Conservation (phyloP, 2,329 filamentous ascomycete species). For the Hansfordia pulvinata region DNA sequence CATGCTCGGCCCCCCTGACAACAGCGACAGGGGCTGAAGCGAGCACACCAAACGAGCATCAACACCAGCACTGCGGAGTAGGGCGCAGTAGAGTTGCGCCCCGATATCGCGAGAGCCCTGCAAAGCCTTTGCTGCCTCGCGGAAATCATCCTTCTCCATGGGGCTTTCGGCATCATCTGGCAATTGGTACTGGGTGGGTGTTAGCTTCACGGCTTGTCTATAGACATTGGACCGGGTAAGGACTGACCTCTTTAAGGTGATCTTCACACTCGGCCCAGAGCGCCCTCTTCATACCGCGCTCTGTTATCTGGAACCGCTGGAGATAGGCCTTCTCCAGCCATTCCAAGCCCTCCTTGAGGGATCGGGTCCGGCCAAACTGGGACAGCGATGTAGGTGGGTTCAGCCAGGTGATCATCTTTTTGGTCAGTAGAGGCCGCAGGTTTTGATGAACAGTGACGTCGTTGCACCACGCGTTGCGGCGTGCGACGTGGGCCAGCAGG, state of each 20-base stretch:
- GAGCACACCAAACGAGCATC: constrained; percentile 80
- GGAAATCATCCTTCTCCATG: constrained; percentile 61
- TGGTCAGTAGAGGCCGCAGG: constrained; percentile 51
- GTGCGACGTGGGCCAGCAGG: constrained; percentile 62
- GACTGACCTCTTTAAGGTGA: constrained; percentile 41
- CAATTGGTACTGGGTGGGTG: constrained; percentile 32
- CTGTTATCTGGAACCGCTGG: constrained; percentile 55
- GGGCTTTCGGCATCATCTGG: constrained; percentile 53
- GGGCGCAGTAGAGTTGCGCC: constrained; percentile 78
- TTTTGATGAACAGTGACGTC: constrained; percentile 51
- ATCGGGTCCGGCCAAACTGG: constrained; percentile 64
- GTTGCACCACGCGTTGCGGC: constrained; percentile 84
- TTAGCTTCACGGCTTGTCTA: constrained; percentile 10
- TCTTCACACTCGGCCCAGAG: constrained; percentile 62
- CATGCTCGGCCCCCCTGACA: constrained; percentile 34
- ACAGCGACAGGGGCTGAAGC: constrained; percentile 67
- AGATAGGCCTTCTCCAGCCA: constrained; percentile 55
- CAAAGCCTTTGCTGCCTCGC: constrained; percentile 51
- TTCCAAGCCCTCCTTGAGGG: constrained; percentile 67
- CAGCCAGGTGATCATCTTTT: constrained; percentile 52
- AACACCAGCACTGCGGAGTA: constrained; percentile 73
- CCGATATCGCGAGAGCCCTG: constrained; percentile 81
- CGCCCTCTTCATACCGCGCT: constrained; percentile 54
- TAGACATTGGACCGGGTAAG: constrained; percentile 6
- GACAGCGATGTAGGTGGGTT: constrained; percentile 53